Conservation (phyloP, 176 grass and related monocot genomes). For the Zoysia pacifica region DNA sequence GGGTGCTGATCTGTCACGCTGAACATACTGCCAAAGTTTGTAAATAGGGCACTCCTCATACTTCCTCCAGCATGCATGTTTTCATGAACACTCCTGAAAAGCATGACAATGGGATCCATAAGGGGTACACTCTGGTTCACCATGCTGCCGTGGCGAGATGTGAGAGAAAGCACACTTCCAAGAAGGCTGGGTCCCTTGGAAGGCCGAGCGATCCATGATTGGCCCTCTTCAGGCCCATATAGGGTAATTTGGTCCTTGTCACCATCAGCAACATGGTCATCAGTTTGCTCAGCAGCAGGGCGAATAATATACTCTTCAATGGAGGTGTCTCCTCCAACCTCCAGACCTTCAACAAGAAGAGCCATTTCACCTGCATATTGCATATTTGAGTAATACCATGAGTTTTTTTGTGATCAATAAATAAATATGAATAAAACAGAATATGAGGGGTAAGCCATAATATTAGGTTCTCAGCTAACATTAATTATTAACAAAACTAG, state of each 20-base stretch:
- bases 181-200: conserved; percentile 72
- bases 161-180: conserved; percentile 67
- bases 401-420: conserved; percentile 10
- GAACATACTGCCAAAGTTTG: conserved; percentile 96
- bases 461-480: background rate
- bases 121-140: conserved; percentile 55
- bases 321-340: conserved; percentile 68
- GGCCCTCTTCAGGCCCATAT: conserved; percentile 69
- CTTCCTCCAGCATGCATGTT: conserved; percentile 80
- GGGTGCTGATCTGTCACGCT: conserved; percentile 75
- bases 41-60: conserved; percentile 78
- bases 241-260: conserved; percentile 76
- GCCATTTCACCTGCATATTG: conserved; percentile 77
- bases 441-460: background rate
- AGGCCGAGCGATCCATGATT: conserved; percentile 77
- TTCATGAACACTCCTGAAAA: conserved; percentile 90
- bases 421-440: conserved; percentile 22
- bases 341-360: conserved; percentile 92
- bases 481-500: background rate
- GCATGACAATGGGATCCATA: conserved; percentile 79
- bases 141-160: conserved; percentile 71
- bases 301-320: conserved; percentile 96
- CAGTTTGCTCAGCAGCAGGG: conserved; percentile 45
- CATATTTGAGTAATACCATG: conserved; percentile 19
- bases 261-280: conserved; percentile 55